phyloP scores from a whole-genome alignment of 768 basidiomycete species.

The Glaciozyma antarctica region DNA sequence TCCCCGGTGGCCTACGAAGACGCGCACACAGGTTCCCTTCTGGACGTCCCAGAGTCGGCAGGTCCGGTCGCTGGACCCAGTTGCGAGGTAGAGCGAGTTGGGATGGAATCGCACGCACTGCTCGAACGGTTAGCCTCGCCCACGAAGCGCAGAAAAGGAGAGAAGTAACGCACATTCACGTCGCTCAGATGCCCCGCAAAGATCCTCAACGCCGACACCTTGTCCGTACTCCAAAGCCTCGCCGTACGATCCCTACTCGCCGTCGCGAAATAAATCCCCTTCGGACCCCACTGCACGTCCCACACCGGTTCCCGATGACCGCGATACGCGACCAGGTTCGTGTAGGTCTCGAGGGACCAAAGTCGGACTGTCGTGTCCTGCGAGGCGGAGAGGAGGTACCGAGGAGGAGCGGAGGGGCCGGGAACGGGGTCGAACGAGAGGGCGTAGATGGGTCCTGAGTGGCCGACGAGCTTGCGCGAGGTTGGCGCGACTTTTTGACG shows the following conservation, averaged over 20 bases:
- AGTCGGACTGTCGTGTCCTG: conserved; percentile 82
- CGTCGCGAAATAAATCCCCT: conserved; percentile 97
- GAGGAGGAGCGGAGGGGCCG: conserved; percentile 76
- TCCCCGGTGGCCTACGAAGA: conserved; percentile 92
- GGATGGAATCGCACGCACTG: conserved; percentile 95
- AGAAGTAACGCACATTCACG: conserved; percentile 66
- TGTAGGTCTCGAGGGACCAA: conserved; percentile 92
- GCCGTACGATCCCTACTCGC: conserved; percentile 90
- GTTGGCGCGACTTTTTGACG: conserved; percentile 49
- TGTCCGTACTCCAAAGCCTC: conserved; percentile 89
- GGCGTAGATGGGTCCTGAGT: conserved; percentile 92
- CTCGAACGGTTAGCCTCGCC: background rate
- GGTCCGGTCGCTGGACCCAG: conserved; percentile 92
- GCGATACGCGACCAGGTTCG: conserved; percentile 83
- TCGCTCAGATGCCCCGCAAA: conserved; percentile 95
- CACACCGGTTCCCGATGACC: conserved; percentile 96
- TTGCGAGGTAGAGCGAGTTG: conserved; percentile 92
- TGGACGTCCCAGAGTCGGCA: conserved; percentile 98
- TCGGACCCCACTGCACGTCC: conserved; percentile 98
- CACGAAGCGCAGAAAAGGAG: background rate
- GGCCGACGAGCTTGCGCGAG: conserved; percentile 91
- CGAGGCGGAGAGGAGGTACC: conserved; percentile 79
- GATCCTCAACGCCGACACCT: conserved; percentile 71
- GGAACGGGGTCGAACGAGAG: conserved; percentile 84
- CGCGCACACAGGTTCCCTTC: conserved; percentile 79